Evolutionary conservation across 371 early-diverging fungal genomes (phyloP), one percentile per base, ranked within the genome.

Genomic region (Dinochytrium kinnereticum): DNA sequence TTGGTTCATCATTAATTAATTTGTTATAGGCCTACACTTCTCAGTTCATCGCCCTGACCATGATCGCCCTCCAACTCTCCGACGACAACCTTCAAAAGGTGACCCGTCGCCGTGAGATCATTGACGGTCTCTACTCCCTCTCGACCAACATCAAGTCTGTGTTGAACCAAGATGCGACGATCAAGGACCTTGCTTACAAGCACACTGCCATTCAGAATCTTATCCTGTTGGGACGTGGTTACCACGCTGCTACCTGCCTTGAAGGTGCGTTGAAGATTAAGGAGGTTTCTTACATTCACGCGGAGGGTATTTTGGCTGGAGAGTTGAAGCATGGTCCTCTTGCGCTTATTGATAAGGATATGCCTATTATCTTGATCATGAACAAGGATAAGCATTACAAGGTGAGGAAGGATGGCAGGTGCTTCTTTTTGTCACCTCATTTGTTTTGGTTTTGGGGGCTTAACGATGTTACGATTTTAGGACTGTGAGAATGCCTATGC

Each of bases 271-370:
- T 85, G 65, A 85, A 83, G 91, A 99, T 99, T 85, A 99, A 99
- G 90, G 99, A 99, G 89, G 94, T 99, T 64, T 92, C 96, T 36
- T 98, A 97, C 85, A 96, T 98, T 87, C 98, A 97, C 86, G 91
- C 92, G 74, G 98, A 98, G 87, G 99, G 99, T 78, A 98, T 99
- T 80, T 84, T 97, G 77, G 97, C 99, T 50, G 99, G 99, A 79
- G 99, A 99, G 85, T 90, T 99, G 71, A 99, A 99, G 93, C 99
- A 99, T 87, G 99, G 99, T 61, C 98, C 99, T 31, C 87, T 99
- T 75, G 99, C 99, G n/a, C 88, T 99, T 75, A 94, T 99, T 74
- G 99, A 99, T 81, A 94, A 94, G 78, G 90, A 93, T 80, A 94
- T 98, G 93, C 95, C 96, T 24, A 93, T 99, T 38, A 91, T 99